These are phyloP conservation scores for Phenoliferia sp. DNA, from an alignment of 1,284 basidiomycete species.

Conservation along the genomic window DNA sequence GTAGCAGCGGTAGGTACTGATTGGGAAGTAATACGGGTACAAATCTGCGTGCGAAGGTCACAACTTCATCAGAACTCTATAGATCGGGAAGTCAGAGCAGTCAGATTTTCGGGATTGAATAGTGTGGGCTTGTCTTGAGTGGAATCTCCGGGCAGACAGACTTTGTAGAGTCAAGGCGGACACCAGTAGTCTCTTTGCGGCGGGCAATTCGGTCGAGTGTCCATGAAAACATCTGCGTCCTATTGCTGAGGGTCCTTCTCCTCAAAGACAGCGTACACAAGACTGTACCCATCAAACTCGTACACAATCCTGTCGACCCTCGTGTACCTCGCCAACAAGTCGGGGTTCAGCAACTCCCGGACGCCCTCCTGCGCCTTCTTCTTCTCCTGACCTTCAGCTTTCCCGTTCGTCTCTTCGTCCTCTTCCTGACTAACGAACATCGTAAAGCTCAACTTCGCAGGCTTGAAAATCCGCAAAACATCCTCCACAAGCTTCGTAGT, in stretches of 20 bases:
- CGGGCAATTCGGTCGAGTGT: not conserved
- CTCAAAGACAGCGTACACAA: conserved; percentile 57
- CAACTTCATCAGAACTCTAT: too few relatives aligned
- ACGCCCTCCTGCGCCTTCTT: conserved; percentile 41
- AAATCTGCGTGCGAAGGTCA: too few relatives aligned
- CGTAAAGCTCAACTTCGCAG: conserved; percentile 79
- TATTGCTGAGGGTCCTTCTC: not conserved
- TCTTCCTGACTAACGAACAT: conserved; percentile 77
- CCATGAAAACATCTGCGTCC: not conserved
- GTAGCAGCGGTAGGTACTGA: too few relatives aligned
- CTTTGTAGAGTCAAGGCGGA: too few relatives aligned
- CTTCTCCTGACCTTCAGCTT: conserved; percentile 47
- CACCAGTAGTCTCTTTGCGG: too few relatives aligned
- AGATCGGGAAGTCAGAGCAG: too few relatives aligned
- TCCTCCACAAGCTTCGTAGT: conserved; percentile 60
- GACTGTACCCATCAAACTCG: conserved; percentile 91
- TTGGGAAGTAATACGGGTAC: too few relatives aligned
- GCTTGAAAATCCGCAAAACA: conserved; percentile 89
- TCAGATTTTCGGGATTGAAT: too few relatives aligned
- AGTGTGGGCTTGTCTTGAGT: too few relatives aligned
- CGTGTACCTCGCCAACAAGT: conserved; percentile 44
- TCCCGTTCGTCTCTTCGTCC: conserved; percentile 59
- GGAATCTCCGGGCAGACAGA: too few relatives aligned
- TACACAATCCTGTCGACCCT: conserved; percentile 97
- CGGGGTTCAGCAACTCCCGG: conserved; percentile 33